These are phyloP conservation scores for Yamadazyma oceani DNA, from an alignment of 1,139 yeast species.

Conservation along the genomic window DNA sequence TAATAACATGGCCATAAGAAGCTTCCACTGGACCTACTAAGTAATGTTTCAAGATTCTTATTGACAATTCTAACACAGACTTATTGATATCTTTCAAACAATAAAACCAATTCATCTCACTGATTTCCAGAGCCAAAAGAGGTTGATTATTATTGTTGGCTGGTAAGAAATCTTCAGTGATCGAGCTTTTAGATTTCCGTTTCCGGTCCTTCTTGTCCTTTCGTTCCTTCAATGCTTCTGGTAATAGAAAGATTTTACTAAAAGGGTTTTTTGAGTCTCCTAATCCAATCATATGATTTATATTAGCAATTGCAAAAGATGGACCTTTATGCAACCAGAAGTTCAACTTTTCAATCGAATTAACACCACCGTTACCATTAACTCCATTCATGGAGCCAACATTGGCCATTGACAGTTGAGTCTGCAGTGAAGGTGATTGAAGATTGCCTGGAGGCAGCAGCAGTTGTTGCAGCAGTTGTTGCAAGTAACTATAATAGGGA, in stretches of 20 bases:
- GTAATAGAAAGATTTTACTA: conserved; percentile 67
- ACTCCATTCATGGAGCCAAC: too few relatives aligned
- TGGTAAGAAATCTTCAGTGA: conserved; percentile 13
- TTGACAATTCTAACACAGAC: conserved; percentile 64
- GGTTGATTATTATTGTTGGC: conserved; percentile 28
- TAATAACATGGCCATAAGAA: conserved; percentile 66
- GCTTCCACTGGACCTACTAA: conserved; percentile 69
- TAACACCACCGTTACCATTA: conserved; percentile 20
- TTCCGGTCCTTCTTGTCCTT: conserved; percentile 70
- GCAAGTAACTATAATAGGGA: conserved; percentile 31
- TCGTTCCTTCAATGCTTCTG: conserved; percentile 69
- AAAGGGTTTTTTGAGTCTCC: conserved; percentile 76
- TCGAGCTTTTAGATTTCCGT: conserved; percentile 42
- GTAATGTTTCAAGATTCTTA: conserved; percentile 64
- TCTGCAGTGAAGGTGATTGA: neutral
- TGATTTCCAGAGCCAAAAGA: conserved; percentile 43
- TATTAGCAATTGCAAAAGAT: conserved; percentile 71
- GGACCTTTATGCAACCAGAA: conserved; percentile 79
- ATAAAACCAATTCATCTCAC: conserved; percentile 59
- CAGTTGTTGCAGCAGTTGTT: conserved; percentile 18
- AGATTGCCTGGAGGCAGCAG: conserved; percentile 14
- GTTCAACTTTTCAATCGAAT: conserved; percentile 56
- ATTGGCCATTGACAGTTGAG: neutral
- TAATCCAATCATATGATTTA: conserved; percentile 71
- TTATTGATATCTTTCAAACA: conserved; percentile 56